Percentiles rank a stretch among this genome's conserved stretches.
Conservation (phyloP, 495 filamentous ascomycete genomes). For the Hypoxylon cercidicola region DNA sequence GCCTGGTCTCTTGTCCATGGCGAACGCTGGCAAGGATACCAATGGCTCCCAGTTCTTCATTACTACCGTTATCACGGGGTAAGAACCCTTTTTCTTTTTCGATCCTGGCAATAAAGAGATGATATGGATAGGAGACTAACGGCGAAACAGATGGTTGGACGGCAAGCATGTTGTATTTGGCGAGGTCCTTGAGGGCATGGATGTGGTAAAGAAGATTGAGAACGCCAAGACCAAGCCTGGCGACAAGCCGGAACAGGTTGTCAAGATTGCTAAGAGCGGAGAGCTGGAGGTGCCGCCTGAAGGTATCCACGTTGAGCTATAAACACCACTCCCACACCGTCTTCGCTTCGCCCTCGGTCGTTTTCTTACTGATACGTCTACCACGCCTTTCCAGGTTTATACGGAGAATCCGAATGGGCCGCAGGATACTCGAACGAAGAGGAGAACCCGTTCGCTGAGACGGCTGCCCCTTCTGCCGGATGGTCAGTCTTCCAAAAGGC, state of each 20-base stretch:
- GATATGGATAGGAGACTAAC: slow-evolving; percentile 28
- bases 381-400: slow-evolving; percentile 38
- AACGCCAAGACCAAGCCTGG: slow-evolving; percentile 72
- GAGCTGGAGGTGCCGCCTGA: slow-evolving; percentile 88
- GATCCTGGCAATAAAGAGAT: neutral
- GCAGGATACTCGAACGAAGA: slow-evolving; percentile 40
- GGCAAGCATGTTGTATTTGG: slow-evolving; percentile 91
- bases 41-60: slow-evolving; percentile 99
- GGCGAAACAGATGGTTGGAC: slow-evolving; percentile 77
- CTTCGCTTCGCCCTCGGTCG: slow-evolving; percentile 31
- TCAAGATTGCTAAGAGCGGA: slow-evolving; percentile 95
- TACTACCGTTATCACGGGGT: slow-evolving; percentile 85
- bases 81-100: slow-evolving; percentile 55
- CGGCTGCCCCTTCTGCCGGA: slow-evolving; percentile 35
- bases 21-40: slow-evolving; percentile 96
- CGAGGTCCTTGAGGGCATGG: slow-evolving; percentile 91
- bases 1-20: slow-evolving; percentile 80
- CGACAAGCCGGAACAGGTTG: slow-evolving; percentile 77
- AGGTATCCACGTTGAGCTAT: slow-evolving; percentile 99
- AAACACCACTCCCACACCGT: slow-evolving; percentile 53
- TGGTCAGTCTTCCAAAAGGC: slow-evolving; percentile 51
- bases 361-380: slow-evolving; percentile 48
- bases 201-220: slow-evolving; percentile 90
- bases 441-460: slow-evolving; percentile 28
- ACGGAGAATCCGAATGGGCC: slow-evolving; percentile 45